These are phyloP conservation scores for Mariannaea elegans DNA, from an alignment of 2,329 filamentous ascomycete species.

Conservation along the genomic window DNA sequence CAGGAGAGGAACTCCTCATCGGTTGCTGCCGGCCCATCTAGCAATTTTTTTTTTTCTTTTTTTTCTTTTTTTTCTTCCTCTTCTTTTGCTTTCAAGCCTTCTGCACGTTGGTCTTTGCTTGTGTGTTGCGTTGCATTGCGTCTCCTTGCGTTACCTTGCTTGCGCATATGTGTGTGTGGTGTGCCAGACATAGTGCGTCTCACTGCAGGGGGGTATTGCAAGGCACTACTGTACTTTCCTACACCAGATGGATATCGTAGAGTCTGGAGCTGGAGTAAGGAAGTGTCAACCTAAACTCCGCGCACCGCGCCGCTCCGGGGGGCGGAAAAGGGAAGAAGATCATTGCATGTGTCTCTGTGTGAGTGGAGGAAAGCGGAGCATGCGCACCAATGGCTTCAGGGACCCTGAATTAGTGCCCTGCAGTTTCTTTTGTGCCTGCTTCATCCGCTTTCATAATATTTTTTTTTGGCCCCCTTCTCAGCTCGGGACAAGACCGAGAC, in stretches of 20 bases:
- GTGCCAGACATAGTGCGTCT: constrained; percentile 16
- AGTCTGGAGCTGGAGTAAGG: no score
- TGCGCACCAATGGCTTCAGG: constrained; percentile 6
- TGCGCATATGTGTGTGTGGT: neutral
- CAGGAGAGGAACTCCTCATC: neutral
- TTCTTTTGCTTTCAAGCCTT: neutral
- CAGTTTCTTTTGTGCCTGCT: neutral
- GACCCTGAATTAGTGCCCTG: neutral
- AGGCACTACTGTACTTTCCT: neutral
- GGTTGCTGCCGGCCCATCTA: neutral
- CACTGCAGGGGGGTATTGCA: constrained; percentile 7
- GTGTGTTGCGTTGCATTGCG: neutral
- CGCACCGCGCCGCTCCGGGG: constrained; percentile 15
- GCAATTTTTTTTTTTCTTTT: neutral
- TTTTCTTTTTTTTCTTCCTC: neutral
- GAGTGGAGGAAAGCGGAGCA: neutral
- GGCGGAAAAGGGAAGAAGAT: neutral
- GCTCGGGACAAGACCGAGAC: constrained; percentile 12
- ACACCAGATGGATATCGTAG: neutral
- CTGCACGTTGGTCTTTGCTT: neutral
- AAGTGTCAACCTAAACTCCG: neutral
- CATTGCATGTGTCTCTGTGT: no score
- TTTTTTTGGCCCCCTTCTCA: neutral
- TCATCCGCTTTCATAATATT: neutral
- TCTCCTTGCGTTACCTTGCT: neutral